Conservation (phyloP, 495 filamentous ascomycete genomes). For the Trichoderma gamsii region DNA sequence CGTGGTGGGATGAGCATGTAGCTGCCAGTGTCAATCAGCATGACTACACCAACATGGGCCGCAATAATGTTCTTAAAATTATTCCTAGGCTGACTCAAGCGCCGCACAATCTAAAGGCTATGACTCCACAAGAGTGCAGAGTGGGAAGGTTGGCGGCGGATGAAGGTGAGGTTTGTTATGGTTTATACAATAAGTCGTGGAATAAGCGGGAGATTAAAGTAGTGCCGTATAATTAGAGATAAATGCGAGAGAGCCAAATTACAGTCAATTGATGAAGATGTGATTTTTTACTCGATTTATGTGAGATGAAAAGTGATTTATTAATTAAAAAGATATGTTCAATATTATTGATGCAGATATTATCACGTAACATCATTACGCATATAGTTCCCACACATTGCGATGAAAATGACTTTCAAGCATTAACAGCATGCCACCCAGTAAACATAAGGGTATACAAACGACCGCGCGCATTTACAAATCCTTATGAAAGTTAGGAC, state of each 20-base stretch:
- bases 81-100: slow-evolving; percentile 19
- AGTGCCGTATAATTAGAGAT: not conserved
- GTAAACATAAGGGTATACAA: too few relatives aligned
- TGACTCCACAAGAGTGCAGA: slow-evolving; percentile 21
- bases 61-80: slow-evolving; percentile 24
- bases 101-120: slow-evolving; percentile 20
- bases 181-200: slow-evolving; percentile 25
- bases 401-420: too few relatives aligned
- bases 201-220: slow-evolving; percentile 14
- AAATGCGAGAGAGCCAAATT: too few relatives aligned
- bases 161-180: slow-evolving; percentile 22
- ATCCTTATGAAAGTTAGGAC: slow-evolving; percentile 18
- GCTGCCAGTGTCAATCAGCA: slow-evolving; percentile 16
- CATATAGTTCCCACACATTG: too few relatives aligned
- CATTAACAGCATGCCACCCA: too few relatives aligned
- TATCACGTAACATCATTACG: too few relatives aligned
- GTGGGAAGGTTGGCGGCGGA: slow-evolving; percentile 21
- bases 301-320: too few relatives aligned
- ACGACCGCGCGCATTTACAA: not conserved
- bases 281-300: too few relatives aligned
- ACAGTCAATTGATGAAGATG: too few relatives aligned
- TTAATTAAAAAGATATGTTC: too few relatives aligned
- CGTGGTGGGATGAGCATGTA: slow-evolving; percentile 27
- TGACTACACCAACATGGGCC: slow-evolving; percentile 24
- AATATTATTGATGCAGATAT: too few relatives aligned